Evolutionary conservation across 1,284 basidiomycete genomes (phyloP).

Genomic region (Leccinum variabile): DNA sequence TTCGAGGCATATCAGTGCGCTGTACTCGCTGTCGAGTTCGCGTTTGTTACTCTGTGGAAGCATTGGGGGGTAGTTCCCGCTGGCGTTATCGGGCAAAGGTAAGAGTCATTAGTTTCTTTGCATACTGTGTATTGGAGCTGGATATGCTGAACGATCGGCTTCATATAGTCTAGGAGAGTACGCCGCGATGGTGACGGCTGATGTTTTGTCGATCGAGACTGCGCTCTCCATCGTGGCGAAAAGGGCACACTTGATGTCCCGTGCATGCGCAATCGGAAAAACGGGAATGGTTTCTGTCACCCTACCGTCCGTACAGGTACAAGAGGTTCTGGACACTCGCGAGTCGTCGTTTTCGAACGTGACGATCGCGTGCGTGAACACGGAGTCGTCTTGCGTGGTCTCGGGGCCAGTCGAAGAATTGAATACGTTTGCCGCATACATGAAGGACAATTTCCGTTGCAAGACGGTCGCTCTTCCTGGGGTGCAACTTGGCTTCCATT

Average conservation of each 20-base stretch:
- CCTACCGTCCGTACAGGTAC: constrained; percentile 37
- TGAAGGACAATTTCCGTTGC: constrained; percentile 39
- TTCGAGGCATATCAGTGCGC: constrained; percentile 54
- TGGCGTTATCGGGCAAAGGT: constrained; percentile 70
- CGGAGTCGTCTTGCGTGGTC: constrained; percentile 54
- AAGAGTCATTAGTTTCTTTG: constrained; percentile 15
- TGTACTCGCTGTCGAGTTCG: constrained; percentile 61
- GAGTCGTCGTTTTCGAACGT: constrained; percentile 39
- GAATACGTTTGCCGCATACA: constrained; percentile 40
- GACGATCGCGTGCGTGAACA: constrained; percentile 63
- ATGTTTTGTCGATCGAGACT: constrained; percentile 52
- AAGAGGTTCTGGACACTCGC: constrained; percentile 36
- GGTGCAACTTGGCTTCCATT: constrained; percentile 67
- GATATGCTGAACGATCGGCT: background rate
- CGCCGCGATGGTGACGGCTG: constrained; percentile 59
- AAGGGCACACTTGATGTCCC: constrained; percentile 54
- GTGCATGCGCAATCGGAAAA: constrained; percentile 42
- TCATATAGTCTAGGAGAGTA: constrained; percentile 65
- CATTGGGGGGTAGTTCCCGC: constrained; percentile 61
- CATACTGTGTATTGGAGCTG: background rate
- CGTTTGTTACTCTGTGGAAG: constrained; percentile 58
- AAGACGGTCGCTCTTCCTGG: constrained; percentile 43
- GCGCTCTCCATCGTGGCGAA: constrained; percentile 59
- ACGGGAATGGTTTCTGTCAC: constrained; percentile 64
- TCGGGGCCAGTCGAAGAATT: constrained; percentile 51